These are phyloP conservation scores for Plicaturopsis crispa DNA, from an alignment of 768 basidiomycete genomes.

Conservation along the genomic window DNA sequence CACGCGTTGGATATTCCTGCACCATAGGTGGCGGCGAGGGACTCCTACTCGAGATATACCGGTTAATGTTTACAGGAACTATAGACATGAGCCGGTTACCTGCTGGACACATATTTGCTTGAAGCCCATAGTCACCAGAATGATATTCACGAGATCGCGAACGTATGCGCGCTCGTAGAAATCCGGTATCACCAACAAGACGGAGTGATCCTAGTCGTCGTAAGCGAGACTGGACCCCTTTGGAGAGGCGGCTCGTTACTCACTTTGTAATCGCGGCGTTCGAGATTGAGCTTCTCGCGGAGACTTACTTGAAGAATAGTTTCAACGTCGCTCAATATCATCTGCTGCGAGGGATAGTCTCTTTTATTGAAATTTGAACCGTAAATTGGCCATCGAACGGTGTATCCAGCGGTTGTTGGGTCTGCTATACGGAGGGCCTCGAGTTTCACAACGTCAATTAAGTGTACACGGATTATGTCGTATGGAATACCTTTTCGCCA, in stretches of 20 bases:
- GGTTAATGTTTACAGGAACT: slow-evolving; percentile 1
- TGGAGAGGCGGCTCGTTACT: too few relatives aligned
- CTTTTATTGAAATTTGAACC: slow-evolving; percentile 72
- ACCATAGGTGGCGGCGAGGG: slow-evolving; percentile 88
- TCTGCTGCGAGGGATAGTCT: slow-evolving; percentile 67
- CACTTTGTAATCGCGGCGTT: slow-evolving; percentile 52
- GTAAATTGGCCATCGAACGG: slow-evolving; percentile 76
- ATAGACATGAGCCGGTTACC: slow-evolving; percentile 30
- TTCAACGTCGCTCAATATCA: slow-evolving; percentile 73
- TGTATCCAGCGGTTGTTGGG: slow-evolving; percentile 60
- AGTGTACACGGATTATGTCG: slow-evolving; percentile 5
- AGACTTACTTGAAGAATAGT: slow-evolving; percentile 56
- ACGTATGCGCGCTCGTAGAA: slow-evolving; percentile 83
- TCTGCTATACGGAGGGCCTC: slow-evolving; percentile 68
- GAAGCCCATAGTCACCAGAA: slow-evolving; percentile 81
- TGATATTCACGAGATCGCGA: slow-evolving; percentile 63
- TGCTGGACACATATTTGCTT: slow-evolving; percentile 91
- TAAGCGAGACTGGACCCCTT: too few relatives aligned
- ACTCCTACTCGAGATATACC: slow-evolving; percentile 49
- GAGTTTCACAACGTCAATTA: too few relatives aligned
- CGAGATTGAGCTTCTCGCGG: slow-evolving; percentile 51
- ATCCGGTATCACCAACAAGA: slow-evolving; percentile 87
- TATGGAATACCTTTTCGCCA: slow-evolving; percentile 64
- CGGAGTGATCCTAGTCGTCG: slow-evolving; percentile 65
- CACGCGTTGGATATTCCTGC: slow-evolving; percentile 94